Evolutionary conservation across 177 flowering plant species (phyloP).

Genomic region (Vitis hybrid): DNA sequence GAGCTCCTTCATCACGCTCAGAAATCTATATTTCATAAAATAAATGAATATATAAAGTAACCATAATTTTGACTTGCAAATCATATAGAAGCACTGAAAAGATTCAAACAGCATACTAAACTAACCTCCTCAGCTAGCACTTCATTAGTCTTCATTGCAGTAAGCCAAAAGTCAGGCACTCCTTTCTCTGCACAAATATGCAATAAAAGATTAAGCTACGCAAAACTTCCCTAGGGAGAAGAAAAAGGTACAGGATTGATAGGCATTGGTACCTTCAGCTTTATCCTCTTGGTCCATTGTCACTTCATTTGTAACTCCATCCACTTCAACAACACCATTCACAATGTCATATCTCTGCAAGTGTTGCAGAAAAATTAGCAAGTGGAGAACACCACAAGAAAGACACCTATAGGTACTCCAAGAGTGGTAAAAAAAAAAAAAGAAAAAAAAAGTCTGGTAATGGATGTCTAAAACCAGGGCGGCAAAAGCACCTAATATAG

Average conservation of each 20-base stretch:
- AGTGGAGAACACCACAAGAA: no score
- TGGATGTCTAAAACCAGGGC: no score
- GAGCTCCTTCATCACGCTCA: constrained; percentile 95
- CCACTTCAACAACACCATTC: constrained; percentile 70
- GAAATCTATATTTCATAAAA: constrained; percentile 46
- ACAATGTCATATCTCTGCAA: constrained; percentile 75
- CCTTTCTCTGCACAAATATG: constrained; percentile 47
- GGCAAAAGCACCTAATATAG: no score
- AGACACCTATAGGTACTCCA: no score
- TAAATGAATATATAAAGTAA: neutral
- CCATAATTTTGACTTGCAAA: neutral
- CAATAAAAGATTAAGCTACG: neutral
- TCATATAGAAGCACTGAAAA: neutral
- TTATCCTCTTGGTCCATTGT: constrained; percentile 33
- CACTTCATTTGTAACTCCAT: constrained; percentile 45
- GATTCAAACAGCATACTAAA: neutral
- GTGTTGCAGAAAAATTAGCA: neutral
- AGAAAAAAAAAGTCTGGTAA: no score
- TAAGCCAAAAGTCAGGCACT: constrained; percentile 70
- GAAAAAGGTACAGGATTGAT: neutral
- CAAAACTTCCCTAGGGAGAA: neutral
- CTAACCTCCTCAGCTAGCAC: constrained; percentile 49
- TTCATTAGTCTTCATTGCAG: constrained; percentile 58
- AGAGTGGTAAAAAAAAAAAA: no score
- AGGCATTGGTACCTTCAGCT: constrained; percentile 22